Evolutionary conservation across 176 grass and related monocot species (phyloP).

Genomic region (Bolboschoenus planiculmis): DNA sequence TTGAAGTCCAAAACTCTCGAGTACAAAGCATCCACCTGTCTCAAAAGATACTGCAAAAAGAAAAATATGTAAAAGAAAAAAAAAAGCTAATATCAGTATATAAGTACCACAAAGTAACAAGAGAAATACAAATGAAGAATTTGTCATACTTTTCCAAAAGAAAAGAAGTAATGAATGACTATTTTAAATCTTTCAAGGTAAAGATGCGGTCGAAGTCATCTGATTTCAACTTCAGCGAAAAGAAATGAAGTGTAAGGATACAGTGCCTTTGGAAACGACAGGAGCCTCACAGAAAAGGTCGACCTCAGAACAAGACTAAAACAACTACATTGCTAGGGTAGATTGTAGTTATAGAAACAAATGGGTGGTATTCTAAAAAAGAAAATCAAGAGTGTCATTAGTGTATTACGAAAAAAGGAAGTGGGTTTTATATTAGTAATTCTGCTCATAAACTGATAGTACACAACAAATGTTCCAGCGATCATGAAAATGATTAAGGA

Average conservation of each 20-base stretch:
- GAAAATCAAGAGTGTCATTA: background rate
- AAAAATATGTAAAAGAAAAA: background rate
- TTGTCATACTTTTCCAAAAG: background rate
- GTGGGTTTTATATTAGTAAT: background rate
- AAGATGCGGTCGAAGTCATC: background rate
- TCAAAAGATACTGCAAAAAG: background rate
- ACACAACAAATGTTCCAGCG: background rate
- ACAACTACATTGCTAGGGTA: background rate
- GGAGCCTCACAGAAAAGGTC: background rate
- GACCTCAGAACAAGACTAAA: background rate
- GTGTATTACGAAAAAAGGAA: background rate
- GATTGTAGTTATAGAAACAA: background rate
- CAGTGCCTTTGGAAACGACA: background rate
- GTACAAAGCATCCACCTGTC: background rate
- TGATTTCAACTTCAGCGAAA: background rate
- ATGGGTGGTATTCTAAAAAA: background rate
- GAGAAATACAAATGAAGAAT: background rate
- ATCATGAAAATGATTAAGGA: background rate
- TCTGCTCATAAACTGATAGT: background rate
- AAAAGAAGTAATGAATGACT: background rate
- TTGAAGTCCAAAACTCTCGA: background rate
- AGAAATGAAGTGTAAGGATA: background rate
- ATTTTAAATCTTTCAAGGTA: background rate
- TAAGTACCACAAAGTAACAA: background rate
- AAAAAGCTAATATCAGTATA: background rate